Evolutionary conservation across 2,329 filamentous ascomycete genomes (phyloP), one percentile per base, ranked within the genome.

Genomic region (Rhexocercosporidium sp.): DNA sequence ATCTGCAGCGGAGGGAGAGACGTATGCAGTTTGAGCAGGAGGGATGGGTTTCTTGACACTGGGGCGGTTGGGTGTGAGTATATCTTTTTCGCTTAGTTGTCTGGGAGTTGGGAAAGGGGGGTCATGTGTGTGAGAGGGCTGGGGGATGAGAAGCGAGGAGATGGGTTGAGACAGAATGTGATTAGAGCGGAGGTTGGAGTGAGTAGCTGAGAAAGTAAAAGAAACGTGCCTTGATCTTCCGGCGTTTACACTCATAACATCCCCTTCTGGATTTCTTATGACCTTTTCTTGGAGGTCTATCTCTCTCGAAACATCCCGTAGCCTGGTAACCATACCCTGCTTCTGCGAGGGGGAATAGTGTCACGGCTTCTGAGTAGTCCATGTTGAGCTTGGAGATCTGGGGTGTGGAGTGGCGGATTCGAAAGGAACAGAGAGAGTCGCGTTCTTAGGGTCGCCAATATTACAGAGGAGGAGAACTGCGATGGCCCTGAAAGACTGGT

Each of bases 41-140:
- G 16, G 66, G 66, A 18, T 18, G 62, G 3, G 53, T 69, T 51
- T 69, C 66, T 61, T 66, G 66, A 54, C 66, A 69, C 66, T 69
- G 29, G 6, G 37, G n/a, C n/a, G n/a, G n/a, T n/a, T 57, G 29
- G 12, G 29, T 3, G 47, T 51, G 47, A 51, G 47, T 25, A 29
- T 16, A 25, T 29, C 12, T 29, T 51, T 51, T 9, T 31, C 9
- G 9, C 9, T 5, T 31, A 9, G 9, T 31, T 5, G 46, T 49
- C 22, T 49, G 46, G 46, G 7, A 11, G 37, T 14, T 6, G 37
- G 37, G 11, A 18, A 8, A 18, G 37, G 3, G 37, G 7, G 37
- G 37, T 41, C 6, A 8, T 6, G 29, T 31, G 9, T 31, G 29
- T 4, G 29, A 27, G 8, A 16, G 27, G 47, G 5, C 7, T 16